phyloP scores from a whole-genome alignment of 2,329 filamentous ascomycete genomes.

The Fusarium sp. region DNA sequence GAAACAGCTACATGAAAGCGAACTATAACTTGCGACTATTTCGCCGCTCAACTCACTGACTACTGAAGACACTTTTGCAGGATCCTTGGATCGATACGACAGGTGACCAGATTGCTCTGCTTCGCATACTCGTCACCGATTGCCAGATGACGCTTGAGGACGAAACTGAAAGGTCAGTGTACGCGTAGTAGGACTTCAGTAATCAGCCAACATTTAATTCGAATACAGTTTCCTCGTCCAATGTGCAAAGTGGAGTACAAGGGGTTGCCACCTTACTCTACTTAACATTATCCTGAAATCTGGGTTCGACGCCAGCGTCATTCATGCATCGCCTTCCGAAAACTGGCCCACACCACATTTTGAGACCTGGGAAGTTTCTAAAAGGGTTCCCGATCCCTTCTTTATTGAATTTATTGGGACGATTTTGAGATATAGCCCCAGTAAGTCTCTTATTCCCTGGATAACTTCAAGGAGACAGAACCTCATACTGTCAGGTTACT shows the following conservation, averaged over 20 bases:
- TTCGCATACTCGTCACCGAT: background rate
- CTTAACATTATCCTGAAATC: background rate
- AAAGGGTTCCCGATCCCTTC: background rate
- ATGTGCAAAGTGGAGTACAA: background rate
- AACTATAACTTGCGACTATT: accelerated
- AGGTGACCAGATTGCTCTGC: background rate
- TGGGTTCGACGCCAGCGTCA: background rate
- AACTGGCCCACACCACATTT: background rate
- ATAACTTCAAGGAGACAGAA: background rate
- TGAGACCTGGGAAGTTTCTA: background rate
- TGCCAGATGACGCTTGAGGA: background rate
- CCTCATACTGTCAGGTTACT: background rate
- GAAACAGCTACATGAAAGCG: background rate
- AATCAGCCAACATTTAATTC: background rate
- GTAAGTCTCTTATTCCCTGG: background rate
- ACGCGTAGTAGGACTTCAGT: accelerated
- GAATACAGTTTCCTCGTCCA: background rate
- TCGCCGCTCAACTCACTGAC: background rate
- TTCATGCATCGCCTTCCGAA: background rate
- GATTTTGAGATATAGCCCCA: background rate
- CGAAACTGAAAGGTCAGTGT: background rate
- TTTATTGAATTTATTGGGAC: background rate
- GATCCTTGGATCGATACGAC: accelerated
- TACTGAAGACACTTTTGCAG: background rate
- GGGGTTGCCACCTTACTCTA: background rate